A percentile compares a stretch with the other conserved stretches of the same genome.
Conservation (phyloP, 2,329 filamentous ascomycete genomes). For the Scleromitrula shiraiana region DNA sequence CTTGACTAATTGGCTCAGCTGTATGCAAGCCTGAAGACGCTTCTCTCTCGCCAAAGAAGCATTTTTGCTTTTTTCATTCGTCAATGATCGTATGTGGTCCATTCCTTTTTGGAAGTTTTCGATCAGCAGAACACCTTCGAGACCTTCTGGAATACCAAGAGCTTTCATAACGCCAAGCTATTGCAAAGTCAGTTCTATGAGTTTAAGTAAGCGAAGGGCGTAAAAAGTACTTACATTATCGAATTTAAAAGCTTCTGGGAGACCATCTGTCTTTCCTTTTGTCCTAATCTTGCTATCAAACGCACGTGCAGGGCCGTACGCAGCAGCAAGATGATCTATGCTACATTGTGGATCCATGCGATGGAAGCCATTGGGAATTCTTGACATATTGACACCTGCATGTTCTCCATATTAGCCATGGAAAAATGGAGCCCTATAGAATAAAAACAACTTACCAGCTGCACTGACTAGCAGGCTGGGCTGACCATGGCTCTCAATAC, state of each 20-base stretch:
- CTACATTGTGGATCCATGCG: constrained; percentile 7
- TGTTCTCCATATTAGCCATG: not conserved
- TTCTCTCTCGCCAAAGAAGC: not conserved
- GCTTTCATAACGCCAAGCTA: not conserved
- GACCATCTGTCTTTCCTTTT: too few species aligned
- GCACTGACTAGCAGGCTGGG: constrained; percentile 16
- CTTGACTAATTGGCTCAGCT: not conserved
- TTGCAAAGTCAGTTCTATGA: not conserved
- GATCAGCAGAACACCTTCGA: not conserved
- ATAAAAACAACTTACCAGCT: constrained; percentile 13
- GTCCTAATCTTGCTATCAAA: not conserved
- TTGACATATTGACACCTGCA: constrained; percentile 2
- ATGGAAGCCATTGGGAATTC: constrained; percentile 5
- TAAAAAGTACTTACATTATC: not conserved
- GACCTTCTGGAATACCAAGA: not conserved
- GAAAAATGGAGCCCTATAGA: not conserved
- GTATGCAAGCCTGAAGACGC: not conserved
- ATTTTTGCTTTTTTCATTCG: not conserved
- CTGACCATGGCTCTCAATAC: constrained; percentile 11
- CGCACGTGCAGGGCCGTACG: constrained; percentile 2
- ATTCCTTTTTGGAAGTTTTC: not conserved
- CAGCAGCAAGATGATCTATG: constrained; percentile 3
- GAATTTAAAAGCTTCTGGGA: not conserved
- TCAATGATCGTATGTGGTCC: not conserved
- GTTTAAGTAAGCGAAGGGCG: too few species aligned